Base-by-base conservation (phyloP, 441 rosid species). In the Euphorbia celastroides region DNA sequence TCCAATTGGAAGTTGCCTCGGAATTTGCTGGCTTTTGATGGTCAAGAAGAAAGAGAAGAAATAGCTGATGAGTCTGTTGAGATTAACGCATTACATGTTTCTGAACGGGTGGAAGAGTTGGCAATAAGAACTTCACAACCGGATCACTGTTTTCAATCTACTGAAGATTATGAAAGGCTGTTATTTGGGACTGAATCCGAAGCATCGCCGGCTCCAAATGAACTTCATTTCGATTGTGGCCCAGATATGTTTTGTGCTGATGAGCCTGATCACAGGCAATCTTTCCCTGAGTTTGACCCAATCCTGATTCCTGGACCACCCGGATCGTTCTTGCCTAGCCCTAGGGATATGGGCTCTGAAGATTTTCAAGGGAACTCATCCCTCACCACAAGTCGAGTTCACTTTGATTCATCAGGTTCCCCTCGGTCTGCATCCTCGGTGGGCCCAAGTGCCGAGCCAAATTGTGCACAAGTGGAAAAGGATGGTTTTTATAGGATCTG, bases 231-330 rank as follows among this genome's bases (percentile, higher is more conserved):
- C 78, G 78, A 70, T 26, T 76, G 75, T 64, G 80, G 76, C 42
- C 83, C 77, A 65, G 79, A 78, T 20, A 81, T 86, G 74, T 89
- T 81, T 83, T 78, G 77, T 75, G 78, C 81, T 0, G 81, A 82
- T 73, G 90, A 81, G 70, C 82, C 60, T 71, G 82, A 74, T 20
- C 76, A 71, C 73, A 79, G 77, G 50, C 79, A 75, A 75, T 80
- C 78, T 26, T 89, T 83, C 69, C 86, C 79, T 58, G 96, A 87
- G 80, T 87, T 90, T 74, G 98, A 93, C 79, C 88, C 94, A 14
- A 93, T 93, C 70, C 95, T 90, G 41, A 93, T 93, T 69, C 98
- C 98, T 6, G 96, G 98, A 64, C 99, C 99, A 32, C 99, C 98
- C n/a, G n/a, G n/a, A n/a, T n/a, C n/a, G n/a, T n/a, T n/a, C n/a